These are phyloP conservation scores for Phytophthora sp. DNA, from an alignment of 352 stramenopile genomes.

Conservation along the genomic window DNA sequence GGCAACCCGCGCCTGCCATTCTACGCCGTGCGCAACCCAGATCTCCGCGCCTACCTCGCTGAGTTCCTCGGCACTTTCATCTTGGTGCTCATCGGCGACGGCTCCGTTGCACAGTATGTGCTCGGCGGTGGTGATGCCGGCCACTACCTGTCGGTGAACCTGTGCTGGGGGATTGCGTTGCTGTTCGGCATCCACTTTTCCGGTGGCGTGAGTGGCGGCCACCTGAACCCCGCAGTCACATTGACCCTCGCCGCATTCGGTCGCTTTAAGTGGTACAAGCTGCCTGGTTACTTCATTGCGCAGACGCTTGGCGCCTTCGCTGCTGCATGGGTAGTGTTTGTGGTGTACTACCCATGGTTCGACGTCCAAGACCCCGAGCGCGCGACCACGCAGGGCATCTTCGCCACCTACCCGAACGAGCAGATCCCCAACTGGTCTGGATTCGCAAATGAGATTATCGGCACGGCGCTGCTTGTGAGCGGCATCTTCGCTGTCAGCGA, in stretches of 20 bases:
- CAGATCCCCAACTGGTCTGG: slow-evolving; percentile 47
- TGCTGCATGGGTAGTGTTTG: slow-evolving; percentile 45
- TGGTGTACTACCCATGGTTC: slow-evolving; percentile 67
- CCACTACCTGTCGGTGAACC: slow-evolving; percentile 52
- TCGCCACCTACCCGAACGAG: slow-evolving; percentile 51
- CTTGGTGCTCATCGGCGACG: slow-evolving; percentile 63
- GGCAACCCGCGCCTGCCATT: slow-evolving; percentile 36
- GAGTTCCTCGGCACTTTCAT: slow-evolving; percentile 71
- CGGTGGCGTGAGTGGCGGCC: slow-evolving; percentile 55
- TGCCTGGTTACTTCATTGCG: slow-evolving; percentile 51
- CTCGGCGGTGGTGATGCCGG: slow-evolving; percentile 47
- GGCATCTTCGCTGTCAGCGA: slow-evolving; percentile 52
- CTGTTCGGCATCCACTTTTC: slow-evolving; percentile 65
- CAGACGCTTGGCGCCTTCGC: slow-evolving; percentile 53
- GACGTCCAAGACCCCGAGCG: slow-evolving; percentile 45
- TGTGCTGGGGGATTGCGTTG: slow-evolving; percentile 68
- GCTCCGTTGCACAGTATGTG: slow-evolving; percentile 56
- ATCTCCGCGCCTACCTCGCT: slow-evolving; percentile 58
- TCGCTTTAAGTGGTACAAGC: slow-evolving; percentile 55
- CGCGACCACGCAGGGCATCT: slow-evolving; percentile 43
- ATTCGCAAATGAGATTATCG: slow-evolving; percentile 50
- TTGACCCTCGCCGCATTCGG: slow-evolving; percentile 49
- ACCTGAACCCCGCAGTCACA: slow-evolving; percentile 70
- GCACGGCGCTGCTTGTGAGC: slow-evolving; percentile 43
- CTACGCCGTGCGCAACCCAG: slow-evolving; percentile 31